Evolutionary conservation across 208 protist species (phyloP), one percentile per base, ranked within the genome.

Genomic region (Wallacemonas sp.): DNA sequence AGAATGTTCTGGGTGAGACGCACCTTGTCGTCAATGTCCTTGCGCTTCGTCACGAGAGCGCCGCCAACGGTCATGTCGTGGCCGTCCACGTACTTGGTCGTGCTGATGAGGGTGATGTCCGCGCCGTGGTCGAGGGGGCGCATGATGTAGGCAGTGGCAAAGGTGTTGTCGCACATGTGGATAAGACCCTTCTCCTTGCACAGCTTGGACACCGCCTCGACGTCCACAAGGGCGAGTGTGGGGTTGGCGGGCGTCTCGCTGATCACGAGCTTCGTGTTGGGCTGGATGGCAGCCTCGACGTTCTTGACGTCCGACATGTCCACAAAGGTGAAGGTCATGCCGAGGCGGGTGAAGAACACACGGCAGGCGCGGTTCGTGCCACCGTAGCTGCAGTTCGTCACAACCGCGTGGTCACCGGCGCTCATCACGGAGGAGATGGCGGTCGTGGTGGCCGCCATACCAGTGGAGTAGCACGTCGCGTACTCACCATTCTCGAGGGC

Each of bases 41-140:
- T 90, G 65, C 58, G 59, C 42, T 87, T 89, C 24, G 59, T 85
- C 10, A 91, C 77, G 24, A 93, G 68, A 30, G 92, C 84, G 29
- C 98, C 98, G 48, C 89, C 90, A 58, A 99, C 88, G 13, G 92
- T 96, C 78, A 98, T 97, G 66, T 93, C 92, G 74, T 99, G 97
- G 59, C 98, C 97, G 66, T 98, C 97, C 33, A 98, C 80, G 72
- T 96, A 99, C 83, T 99, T 99, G 55, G 96, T 99, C 19, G 97
- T 95, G 62, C 92, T 98, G 75, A 98, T 93, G 15, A 98, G 75
- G 2, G 96, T 97, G 22, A 99, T 78, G 63, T 99, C 97, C n/a
- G 93, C 97, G 66, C 97, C 98, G 37, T 93, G 79, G 63, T 98
- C 86, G 24, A 99, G 84, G 46, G 97, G 93, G 30, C 86, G 79